phyloP scores from a whole-genome alignment of 1,139 yeast species.

The Saccharomyces pastorianus region DNA sequence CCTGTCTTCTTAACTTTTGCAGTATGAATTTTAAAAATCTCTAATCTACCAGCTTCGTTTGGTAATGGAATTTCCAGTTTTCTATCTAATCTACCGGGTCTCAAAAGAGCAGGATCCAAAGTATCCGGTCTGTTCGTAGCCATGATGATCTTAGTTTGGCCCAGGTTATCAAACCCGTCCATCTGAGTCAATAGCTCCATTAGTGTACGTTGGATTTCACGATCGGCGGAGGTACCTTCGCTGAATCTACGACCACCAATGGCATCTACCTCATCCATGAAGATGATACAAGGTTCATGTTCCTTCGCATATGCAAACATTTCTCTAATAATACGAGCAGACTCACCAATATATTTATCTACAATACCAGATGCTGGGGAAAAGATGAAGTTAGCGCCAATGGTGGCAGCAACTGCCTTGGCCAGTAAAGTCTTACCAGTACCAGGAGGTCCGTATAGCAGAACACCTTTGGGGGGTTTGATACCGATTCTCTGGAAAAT shows the following conservation, averaged over 20 bases:
- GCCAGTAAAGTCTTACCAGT: slow-evolving; percentile 95
- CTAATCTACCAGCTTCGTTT: slow-evolving; percentile 91
- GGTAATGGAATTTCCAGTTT: slow-evolving; percentile 95
- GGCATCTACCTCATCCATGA: slow-evolving; percentile 99
- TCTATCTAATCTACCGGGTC: slow-evolving; percentile 97
- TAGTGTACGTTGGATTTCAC: slow-evolving; percentile 96
- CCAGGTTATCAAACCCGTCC: slow-evolving; percentile 98
- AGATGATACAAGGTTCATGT: slow-evolving; percentile 96
- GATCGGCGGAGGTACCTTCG: slow-evolving; percentile 98
- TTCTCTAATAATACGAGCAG: slow-evolving; percentile 93
- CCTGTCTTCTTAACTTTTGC: slow-evolving; percentile 82
- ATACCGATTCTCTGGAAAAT: slow-evolving; percentile 92
- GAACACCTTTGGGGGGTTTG: slow-evolving; percentile 97
- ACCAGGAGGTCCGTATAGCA: slow-evolving; percentile 98
- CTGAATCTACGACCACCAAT: slow-evolving; percentile 97
- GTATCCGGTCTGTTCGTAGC: slow-evolving; percentile 99
- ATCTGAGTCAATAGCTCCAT: slow-evolving; percentile 97
- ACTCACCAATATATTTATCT: slow-evolving; percentile 96
- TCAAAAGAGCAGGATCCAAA: slow-evolving; percentile 93
- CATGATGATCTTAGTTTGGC: slow-evolving; percentile 97
- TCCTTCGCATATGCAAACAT: slow-evolving; percentile 98
- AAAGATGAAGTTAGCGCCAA: slow-evolving; percentile 95
- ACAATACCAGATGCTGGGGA: slow-evolving; percentile 98
- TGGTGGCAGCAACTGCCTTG: slow-evolving; percentile 96
- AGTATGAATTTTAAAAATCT: slow-evolving; percentile 91